phyloP scores from a whole-genome alignment of 73 alveolate genomes.

The Paramecium sexaurelia region DNA sequence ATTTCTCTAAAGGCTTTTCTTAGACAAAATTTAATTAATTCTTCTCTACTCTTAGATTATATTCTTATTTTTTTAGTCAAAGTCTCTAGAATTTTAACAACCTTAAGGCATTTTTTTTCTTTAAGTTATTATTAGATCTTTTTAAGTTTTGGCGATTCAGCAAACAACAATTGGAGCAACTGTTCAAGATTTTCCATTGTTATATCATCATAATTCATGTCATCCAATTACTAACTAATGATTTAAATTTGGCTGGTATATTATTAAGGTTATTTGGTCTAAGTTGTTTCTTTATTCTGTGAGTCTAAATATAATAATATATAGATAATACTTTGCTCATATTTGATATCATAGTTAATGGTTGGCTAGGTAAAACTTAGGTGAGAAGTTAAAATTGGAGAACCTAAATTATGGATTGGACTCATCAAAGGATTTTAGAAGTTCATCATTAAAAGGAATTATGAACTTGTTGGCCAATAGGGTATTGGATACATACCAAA shows the following conservation, averaged over 20 bases:
- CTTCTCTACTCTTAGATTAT: conserved; percentile 6
- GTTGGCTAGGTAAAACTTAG: not conserved
- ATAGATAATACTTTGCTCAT: not conserved
- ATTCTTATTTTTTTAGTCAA: not conserved
- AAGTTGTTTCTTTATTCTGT: not conserved
- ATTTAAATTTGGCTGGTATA: not conserved
- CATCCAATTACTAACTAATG: not conserved
- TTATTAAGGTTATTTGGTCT: not conserved
- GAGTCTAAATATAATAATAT: not conserved
- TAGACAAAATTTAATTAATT: not conserved
- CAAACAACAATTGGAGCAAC: not conserved
- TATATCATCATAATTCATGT: not conserved
- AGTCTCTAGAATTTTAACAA: not conserved
- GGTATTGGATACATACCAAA: conserved; percentile 20
- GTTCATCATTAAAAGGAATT: conserved; percentile 16
- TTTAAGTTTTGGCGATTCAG: conserved; percentile 22
- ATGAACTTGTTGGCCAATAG: conserved; percentile 32
- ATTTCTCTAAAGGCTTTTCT: conserved; percentile 17
- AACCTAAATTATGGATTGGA: conserved; percentile 24
- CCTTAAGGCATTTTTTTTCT: not conserved
- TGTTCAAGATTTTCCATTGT: not conserved
- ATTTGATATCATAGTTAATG: not conserved
- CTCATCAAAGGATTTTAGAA: conserved; percentile 14
- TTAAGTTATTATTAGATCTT: not conserved
- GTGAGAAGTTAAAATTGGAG: conserved; percentile 27